phyloP scores from a whole-genome alignment of 202 grass and related monocot genomes.

The Eragrostis tef region DNA sequence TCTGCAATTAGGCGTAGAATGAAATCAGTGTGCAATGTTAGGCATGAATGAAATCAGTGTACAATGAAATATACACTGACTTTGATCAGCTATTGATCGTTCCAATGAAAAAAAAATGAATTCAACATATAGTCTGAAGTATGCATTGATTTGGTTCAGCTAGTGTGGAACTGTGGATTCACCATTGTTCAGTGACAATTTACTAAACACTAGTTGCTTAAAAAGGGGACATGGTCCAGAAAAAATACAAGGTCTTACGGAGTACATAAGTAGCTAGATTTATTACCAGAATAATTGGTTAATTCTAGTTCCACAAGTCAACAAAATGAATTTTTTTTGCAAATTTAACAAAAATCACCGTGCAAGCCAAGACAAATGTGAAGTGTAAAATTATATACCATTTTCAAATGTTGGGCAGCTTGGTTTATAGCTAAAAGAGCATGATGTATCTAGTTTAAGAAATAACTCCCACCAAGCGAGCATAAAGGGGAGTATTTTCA shows the following conservation, averaged over 20 bases:
- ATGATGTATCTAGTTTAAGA: constrained; percentile 10
- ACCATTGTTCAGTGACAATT: not conserved
- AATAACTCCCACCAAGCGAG: not conserved
- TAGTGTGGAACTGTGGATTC: not conserved
- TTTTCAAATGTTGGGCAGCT: not conserved
- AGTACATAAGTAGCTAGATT: not conserved
- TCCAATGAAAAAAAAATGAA: constrained; percentile 11
- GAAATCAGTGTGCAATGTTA: constrained; percentile 35
- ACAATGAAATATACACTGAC: no score
- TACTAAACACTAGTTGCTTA: not conserved
- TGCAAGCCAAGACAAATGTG: not conserved
- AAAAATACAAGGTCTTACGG: not conserved
- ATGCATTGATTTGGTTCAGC: not conserved
- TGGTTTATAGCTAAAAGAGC: constrained; percentile 31
- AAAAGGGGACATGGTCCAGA: not conserved
- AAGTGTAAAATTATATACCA: constrained; percentile 5
- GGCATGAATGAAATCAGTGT: not conserved
- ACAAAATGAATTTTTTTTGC: not conserved
- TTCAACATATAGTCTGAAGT: constrained; percentile 39
- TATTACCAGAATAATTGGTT: not conserved
- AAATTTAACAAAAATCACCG: not conserved
- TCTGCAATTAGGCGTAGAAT: constrained; percentile 56
- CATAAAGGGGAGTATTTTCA: constrained; percentile 33
- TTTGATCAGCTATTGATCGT: not conserved
- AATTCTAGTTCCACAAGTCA: constrained; percentile 18